Percentiles rank a stretch among this genome's conserved stretches.
phyloP scores from a whole-genome alignment of 805 yeast genomes.

The Diddensiella caesifluorescens region DNA sequence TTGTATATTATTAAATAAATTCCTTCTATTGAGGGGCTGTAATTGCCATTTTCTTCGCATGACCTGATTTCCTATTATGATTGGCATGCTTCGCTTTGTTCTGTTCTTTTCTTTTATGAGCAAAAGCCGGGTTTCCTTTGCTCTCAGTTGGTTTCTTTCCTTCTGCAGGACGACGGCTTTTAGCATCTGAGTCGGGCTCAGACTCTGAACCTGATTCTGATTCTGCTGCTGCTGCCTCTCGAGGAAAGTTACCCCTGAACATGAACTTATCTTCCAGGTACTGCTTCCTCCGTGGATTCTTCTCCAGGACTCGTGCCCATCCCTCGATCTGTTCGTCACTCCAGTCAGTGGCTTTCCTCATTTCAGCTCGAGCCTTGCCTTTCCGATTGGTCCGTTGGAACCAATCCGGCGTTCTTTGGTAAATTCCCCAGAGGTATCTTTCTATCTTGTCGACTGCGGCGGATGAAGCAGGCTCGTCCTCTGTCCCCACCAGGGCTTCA shows the following conservation, averaged over 20 bases:
- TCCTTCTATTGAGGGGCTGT: constrained; percentile 7
- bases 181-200: not conserved
- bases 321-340: constrained; percentile 90
- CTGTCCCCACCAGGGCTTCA: constrained; percentile 31
- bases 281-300: constrained; percentile 57
- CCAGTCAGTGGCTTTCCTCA: constrained; percentile 58
- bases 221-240: constrained; percentile 1
- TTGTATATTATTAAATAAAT: not conserved
- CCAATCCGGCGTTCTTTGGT: constrained; percentile 45
- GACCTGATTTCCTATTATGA: constrained; percentile 61
- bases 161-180: not conserved
- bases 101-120: constrained; percentile 26
- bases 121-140: not conserved
- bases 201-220: not conserved
- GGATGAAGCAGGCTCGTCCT: constrained; percentile 25
- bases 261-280: constrained; percentile 57
- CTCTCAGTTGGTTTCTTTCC: not conserved
- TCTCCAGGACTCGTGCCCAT: constrained; percentile 74
- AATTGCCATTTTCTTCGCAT: constrained; percentile 47
- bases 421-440: constrained; percentile 49
- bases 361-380: constrained; percentile 43
- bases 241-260: constrained; percentile 40
- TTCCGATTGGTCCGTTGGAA: constrained; percentile 50
- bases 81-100: constrained; percentile 55
- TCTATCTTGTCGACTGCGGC: constrained; percentile 45